These are phyloP conservation scores for Psophocarpus tetragonolobus DNA, from an alignment of 306 rosid species.

Conservation along the genomic window DNA sequence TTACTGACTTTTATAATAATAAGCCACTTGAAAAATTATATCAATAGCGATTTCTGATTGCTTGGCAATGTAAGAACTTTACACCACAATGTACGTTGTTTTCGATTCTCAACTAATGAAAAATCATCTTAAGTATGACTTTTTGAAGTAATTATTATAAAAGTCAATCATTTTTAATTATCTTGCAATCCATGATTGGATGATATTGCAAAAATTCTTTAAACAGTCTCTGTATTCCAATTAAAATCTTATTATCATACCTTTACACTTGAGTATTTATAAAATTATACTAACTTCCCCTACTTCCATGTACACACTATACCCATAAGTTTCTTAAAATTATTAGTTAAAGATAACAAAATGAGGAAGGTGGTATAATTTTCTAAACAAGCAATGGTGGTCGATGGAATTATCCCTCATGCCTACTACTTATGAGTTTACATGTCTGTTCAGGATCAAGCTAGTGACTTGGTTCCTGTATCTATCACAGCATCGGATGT, in stretches of 20 bases:
- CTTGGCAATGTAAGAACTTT: neutral
- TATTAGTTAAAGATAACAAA: neutral
- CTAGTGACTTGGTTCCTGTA: conserved; percentile 58
- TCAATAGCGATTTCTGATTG: neutral
- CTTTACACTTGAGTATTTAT: neutral
- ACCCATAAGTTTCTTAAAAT: neutral
- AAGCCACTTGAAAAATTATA: neutral
- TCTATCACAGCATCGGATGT: conserved; percentile 68
- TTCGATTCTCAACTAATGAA: neutral
- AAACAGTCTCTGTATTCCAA: neutral
- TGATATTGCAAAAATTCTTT: neutral
- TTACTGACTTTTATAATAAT: neutral
- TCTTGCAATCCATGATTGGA: neutral
- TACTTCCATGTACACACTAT: neutral
- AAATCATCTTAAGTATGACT: neutral
- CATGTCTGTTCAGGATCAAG: conserved; percentile 42
- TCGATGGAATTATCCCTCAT: neutral
- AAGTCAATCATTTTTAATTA: neutral
- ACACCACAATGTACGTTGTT: neutral
- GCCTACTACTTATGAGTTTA: conserved; percentile 28
- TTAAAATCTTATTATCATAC: neutral
- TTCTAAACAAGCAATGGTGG: neutral
- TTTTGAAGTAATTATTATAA: neutral
- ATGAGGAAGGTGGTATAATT: neutral
- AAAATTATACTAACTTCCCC: neutral